A percentile compares a stretch with the other conserved stretches of the same genome.
phyloP scores from a whole-genome alignment of 192 early-diverging fungal species.

The Backusella psychrophila region DNA sequence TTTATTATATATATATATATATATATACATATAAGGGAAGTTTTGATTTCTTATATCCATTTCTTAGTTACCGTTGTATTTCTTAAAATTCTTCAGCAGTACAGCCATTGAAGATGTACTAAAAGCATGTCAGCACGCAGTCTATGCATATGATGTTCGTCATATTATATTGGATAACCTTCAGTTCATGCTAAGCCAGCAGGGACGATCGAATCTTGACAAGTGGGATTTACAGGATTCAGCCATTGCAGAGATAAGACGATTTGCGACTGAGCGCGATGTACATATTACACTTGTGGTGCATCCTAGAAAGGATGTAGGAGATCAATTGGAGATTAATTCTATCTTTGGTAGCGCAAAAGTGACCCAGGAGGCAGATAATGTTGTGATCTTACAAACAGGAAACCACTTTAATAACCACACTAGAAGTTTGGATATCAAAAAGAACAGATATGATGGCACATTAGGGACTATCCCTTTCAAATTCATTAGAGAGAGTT shows the following conservation, averaged over 20 bases:
- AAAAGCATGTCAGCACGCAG: constrained; percentile 64
- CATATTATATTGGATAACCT: constrained; percentile 74
- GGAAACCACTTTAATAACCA: constrained; percentile 21
- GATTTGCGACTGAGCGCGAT: constrained; percentile 64
- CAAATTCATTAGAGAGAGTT: constrained; percentile 25
- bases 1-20: too few relatives aligned
- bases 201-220: constrained; percentile 53
- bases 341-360: constrained; percentile 74
- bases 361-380: constrained; percentile 76
- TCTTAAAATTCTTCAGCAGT: constrained; percentile 73
- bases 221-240: constrained; percentile 70
- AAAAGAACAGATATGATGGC: constrained; percentile 73
- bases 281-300: constrained; percentile 74
- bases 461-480: constrained; percentile 57
- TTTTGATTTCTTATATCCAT: neutral
- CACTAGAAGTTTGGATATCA: constrained; percentile 54
- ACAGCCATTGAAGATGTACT: constrained; percentile 63
- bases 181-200: constrained; percentile 74
- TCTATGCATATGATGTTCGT: constrained; percentile 67
- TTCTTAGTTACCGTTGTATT: constrained; percentile 61
- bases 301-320: constrained; percentile 65
- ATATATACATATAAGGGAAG: neutral
- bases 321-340: constrained; percentile 58
- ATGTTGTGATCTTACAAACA: constrained; percentile 64
- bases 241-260: constrained; percentile 58